A percentile compares a stretch with the other conserved stretches of the same genome.
phyloP scores from a whole-genome alignment of 352 stramenopile genomes.

The Phytopythium kandeliae region DNA sequence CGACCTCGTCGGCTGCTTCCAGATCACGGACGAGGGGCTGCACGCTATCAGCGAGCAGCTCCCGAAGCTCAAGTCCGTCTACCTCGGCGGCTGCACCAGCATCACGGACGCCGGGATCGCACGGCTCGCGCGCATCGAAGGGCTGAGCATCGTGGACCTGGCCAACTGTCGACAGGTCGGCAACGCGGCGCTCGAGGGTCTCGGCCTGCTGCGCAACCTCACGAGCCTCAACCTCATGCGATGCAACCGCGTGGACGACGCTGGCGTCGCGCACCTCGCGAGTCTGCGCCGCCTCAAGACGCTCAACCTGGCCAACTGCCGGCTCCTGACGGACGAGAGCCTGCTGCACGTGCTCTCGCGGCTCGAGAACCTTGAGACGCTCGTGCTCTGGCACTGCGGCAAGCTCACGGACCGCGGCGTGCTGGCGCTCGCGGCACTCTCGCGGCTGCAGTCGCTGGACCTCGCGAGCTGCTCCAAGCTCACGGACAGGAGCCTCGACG shows the following conservation, averaged over 20 bases:
- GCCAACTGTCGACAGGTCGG: conserved; percentile 71
- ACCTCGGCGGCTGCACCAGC: conserved; percentile 51
- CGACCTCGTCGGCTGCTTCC: conserved; percentile 77
- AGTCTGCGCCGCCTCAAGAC: conserved; percentile 45
- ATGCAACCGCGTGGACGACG: conserved; percentile 65
- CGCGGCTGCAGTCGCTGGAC: conserved; percentile 60
- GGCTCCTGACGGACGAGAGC: conserved; percentile 57
- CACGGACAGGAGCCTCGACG: conserved; percentile 41
- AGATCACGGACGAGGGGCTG: conserved; percentile 54
- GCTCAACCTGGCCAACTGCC: conserved; percentile 79
- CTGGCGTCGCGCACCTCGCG: conserved; percentile 36
- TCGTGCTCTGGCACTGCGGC: conserved; percentile 84
- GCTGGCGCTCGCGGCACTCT: conserved; percentile 25
- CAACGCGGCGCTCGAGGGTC: conserved; percentile 47
- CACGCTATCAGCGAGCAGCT: conserved; percentile 24
- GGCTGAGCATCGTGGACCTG: conserved; percentile 59
- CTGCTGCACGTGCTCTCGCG: conserved; percentile 26
- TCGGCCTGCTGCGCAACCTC: conserved; percentile 50
- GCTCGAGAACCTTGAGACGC: conserved; percentile 45
- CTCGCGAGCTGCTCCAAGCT: conserved; percentile 69
- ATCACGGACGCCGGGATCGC: conserved; percentile 59
- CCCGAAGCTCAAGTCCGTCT: conserved; percentile 51
- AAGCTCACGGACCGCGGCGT: conserved; percentile 72
- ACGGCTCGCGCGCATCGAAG: conserved; percentile 26
- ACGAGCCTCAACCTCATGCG: conserved; percentile 79